Evolutionary conservation across 2,329 filamentous ascomycete species (phyloP).

Genomic region (Aaosphaeria arxii): DNA sequence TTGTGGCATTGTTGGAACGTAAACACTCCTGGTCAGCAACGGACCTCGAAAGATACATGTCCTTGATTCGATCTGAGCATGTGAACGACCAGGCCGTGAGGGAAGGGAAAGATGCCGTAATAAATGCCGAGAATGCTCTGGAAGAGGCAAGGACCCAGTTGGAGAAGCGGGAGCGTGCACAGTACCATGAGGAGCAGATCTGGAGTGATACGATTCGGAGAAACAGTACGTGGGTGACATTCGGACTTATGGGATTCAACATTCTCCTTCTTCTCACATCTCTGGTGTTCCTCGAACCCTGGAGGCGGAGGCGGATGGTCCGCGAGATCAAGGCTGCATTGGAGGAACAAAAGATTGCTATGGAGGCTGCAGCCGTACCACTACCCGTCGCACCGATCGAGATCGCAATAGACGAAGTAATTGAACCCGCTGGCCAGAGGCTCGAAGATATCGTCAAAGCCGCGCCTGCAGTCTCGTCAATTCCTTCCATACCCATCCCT

Average conservation of each 20-base stretch:
- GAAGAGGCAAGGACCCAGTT: constrained; percentile 74
- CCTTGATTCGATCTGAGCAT: constrained; percentile 88
- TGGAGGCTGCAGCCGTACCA: constrained; percentile 9
- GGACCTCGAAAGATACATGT: constrained; percentile 93
- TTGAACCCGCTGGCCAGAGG: constrained; percentile 11
- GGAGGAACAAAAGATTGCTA: constrained; percentile 27
- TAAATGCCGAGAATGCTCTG: constrained; percentile 73
- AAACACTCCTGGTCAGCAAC: constrained; percentile 87
- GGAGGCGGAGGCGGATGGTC: constrained; percentile 78
- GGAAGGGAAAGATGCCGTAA: constrained; percentile 67
- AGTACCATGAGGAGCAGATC: constrained; percentile 98
- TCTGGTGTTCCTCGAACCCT: constrained; percentile 89
- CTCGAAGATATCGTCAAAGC: constrained; percentile 3
- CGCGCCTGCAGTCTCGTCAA: not conserved
- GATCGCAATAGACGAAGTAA: constrained; percentile 14
- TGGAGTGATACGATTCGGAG: constrained; percentile 97
- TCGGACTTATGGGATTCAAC: constrained; percentile 96
- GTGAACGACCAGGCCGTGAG: constrained; percentile 83
- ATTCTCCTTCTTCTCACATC: constrained; percentile 83
- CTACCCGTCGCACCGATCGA: constrained; percentile 9
- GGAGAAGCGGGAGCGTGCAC: constrained; percentile 77
- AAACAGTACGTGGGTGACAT: constrained; percentile 97
- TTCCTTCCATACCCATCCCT: not conserved
- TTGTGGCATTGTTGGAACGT: constrained; percentile 86
- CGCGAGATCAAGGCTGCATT: constrained; percentile 58